phyloP scores from a whole-genome alignment of 345 rosid species.

The Melaleuca alternifolia region DNA sequence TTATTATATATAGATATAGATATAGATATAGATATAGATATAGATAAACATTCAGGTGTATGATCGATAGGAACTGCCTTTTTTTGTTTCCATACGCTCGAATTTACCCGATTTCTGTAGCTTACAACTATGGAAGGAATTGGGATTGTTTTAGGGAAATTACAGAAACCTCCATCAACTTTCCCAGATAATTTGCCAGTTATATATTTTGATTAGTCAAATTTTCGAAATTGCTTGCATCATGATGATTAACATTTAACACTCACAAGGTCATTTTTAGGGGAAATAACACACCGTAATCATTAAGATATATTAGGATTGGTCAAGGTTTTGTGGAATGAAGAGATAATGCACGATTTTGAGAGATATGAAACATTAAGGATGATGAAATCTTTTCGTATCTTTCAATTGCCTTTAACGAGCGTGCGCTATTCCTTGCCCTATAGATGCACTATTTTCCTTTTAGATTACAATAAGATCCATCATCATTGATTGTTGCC shows the following conservation, averaged over 20 bases:
- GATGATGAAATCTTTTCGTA: not conserved
- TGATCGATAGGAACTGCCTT: too few relatives aligned
- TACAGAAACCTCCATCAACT: not conserved
- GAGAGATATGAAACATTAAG: not conserved
- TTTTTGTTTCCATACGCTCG: not conserved
- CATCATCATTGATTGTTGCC: not conserved
- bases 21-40: too few relatives aligned
- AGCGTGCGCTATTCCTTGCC: too few relatives aligned
- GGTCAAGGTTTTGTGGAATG: rapidly evolving
- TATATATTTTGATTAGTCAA: not conserved
- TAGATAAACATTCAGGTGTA: too few relatives aligned
- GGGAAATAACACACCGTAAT: not conserved
- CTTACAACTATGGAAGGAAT: not conserved
- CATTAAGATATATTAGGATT: rapidly evolving
- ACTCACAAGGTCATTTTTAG: not conserved
- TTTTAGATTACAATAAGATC: not conserved
- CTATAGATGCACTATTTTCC: not conserved
- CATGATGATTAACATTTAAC: not conserved
- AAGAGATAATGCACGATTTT: rapidly evolving
- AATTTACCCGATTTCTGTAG: not conserved
- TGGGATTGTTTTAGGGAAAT: not conserved
- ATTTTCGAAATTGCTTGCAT: not conserved
- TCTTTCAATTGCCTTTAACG: not conserved
- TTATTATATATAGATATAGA: too few relatives aligned
- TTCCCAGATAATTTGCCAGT: not conserved